Evolutionary conservation across 2,329 filamentous ascomycete species (phyloP).

Genomic region (Fusarium pilosicola): DNA sequence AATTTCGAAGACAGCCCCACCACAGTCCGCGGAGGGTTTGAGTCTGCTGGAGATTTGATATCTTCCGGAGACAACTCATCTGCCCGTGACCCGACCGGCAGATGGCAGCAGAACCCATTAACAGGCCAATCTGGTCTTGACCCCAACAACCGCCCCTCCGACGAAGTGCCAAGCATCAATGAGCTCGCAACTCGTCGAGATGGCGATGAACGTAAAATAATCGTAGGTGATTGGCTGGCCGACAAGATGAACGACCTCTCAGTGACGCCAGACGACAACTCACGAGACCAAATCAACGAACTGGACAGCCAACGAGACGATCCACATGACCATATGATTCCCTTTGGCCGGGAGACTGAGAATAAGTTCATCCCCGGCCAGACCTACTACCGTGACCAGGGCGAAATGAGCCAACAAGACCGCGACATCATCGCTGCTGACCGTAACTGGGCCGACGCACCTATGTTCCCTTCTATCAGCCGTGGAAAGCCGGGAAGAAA

Average conservation of each 20-base stretch:
- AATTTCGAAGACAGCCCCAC: conserved; percentile 52
- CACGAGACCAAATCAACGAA: conserved; percentile 34
- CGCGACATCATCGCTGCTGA: conserved; percentile 60
- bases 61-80: conserved; percentile 41
- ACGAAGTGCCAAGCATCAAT: conserved; percentile 61
- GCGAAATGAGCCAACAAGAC: conserved; percentile 58
- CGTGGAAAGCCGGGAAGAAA: conserved; percentile 44
- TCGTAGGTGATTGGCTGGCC: conserved; percentile 63
- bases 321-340: conserved; percentile 53
- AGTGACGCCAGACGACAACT: conserved; percentile 40
- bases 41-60: conserved; percentile 54
- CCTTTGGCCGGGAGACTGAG: conserved; percentile 58
- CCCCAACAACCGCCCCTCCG: conserved; percentile 55
- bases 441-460: conserved; percentile 61
- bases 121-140: conserved; percentile 59
- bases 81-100: conserved; percentile 53
- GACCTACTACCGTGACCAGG: conserved; percentile 58
- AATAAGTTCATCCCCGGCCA: conserved; percentile 61
- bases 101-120: conserved; percentile 52
- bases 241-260: conserved; percentile 46
- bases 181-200: conserved; percentile 56
- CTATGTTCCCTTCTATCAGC: conserved; percentile 58
- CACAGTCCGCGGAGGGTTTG: conserved; percentile 49
- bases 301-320: conserved; percentile 40
- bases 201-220: conserved; percentile 58